Base-by-base conservation (phyloP, 148 eudicot species). In the Fagopyrum homotropicum region DNA sequence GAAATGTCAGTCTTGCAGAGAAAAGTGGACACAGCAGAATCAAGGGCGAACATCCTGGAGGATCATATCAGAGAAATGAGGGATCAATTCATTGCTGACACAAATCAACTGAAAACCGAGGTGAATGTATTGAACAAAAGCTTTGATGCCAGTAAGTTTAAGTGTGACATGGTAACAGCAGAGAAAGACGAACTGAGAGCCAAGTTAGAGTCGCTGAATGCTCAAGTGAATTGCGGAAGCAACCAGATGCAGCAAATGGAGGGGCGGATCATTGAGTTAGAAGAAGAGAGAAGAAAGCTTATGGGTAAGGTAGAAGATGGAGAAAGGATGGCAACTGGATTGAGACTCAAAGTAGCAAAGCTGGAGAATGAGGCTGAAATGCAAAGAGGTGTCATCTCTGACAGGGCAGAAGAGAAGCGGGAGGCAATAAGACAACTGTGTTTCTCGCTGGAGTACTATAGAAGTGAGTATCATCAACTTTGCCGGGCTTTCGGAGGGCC, bases 401-500 rank as follows among this genome's bases (percentile, higher is more conserved):
- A 92, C 9, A 82, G 85, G 52, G 88, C 85, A 44, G 93, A 92
- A 72, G 90, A 88, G 78, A 95, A 95, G 79, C 84, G 90, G 77
- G 98, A 92, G 81, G 99, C 97, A 30, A 95, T 95, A 81, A 57
- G 91, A 74, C 99, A 95, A 83, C 88, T 95, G 54, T 95, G 97
- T 74, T 88, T 89, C 78, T 84, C 97, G 7, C 72, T 95, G 48
- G 97, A 95, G 79, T 82, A 90, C 76, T 95, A 90, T 85, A 90
- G 91, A 81, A 80, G 44, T 75, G 91, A 77, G 45, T 92, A 92
- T 75, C 78, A 90, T 80, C 91, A 92, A 71, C 88, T 95, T 48
- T 84, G 89, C 40, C 76, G 75, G 63, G 89, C 81, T 14, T 77
- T 83, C 66, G 70, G 71, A 46, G 86, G 86, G 80, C 76, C 66